Evolutionary conservation across 1,284 basidiomycete genomes (phyloP), one percentile per base, ranked within the genome.

Genomic region (Sporisorium reilianum): DNA sequence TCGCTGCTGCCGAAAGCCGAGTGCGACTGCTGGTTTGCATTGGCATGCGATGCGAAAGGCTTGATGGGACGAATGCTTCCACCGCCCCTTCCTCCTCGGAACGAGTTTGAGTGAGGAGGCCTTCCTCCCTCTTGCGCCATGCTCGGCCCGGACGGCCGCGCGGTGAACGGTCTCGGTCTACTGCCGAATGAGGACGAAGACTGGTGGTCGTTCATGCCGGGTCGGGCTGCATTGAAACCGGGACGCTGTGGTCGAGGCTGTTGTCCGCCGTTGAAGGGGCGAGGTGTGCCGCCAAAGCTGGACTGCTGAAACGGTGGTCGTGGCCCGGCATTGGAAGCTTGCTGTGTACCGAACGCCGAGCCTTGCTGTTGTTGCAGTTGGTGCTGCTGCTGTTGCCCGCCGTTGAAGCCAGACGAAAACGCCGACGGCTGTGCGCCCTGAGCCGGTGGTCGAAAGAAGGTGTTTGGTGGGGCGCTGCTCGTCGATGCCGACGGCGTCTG

Each of bases 401-500:
- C 45, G 38, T 52, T 48, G 34, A 46, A 44, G 23, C 28, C 23
- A 14, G 56, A 50, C 0, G 40, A 45, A 28, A 65, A 71, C 14
- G 64, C 53, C 5, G 70, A 56, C 2, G 65, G 16, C 20, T 40
- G 30, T 16, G 41, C 22, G 18, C 36, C 38, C 22, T 56, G 48
- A 22, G 61, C 18, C 14, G 56, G 53, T n/a, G 67, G 57, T 16
- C 57, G 57, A 61, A 48, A 55, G 50, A 69, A 71, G 7, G 64
- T 66, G 38, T 65, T 66, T 12, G 69, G 62, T 22, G 69, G 69
- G 18, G 60, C 60, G 18, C 62, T 66, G 45, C 64, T 56, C 30
- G 58, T 57, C 14, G 69, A 46, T 30, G 48, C 38, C 10, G 55
- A 62, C 12, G 66, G 42, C 6, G 40, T 40, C 42, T 69, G 67